Base-by-base conservation (phyloP, 2,329 filamentous ascomycete species). In the Hymenoscyphus infarciens region DNA sequence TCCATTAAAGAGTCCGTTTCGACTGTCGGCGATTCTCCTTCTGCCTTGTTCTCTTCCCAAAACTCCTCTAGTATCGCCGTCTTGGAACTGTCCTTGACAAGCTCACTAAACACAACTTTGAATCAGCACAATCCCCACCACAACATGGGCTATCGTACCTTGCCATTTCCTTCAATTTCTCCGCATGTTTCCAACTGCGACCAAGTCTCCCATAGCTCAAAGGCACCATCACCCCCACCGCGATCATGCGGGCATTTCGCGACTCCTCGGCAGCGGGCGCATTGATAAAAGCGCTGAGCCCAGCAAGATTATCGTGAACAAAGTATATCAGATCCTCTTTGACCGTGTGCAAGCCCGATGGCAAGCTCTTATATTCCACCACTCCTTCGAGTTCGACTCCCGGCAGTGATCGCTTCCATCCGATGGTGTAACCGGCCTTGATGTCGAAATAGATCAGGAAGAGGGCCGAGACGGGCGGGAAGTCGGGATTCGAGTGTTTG, bases 321-420 rank as follows among this genome's bases (percentile, higher is more conserved):
- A 98, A 99, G 80, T 98, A 99, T 72, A 92, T 91, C 59, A 98
- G 81, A 76, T 99, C 95, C 68, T 93, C 87, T 35, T 88, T 81
- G 22, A 98, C 91, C 62, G 91, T 90, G 77, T 99, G 95, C 57
- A 97, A 77, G 27, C 95, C 95, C 0, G 94, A 98, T 2, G 95
- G 95, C 56, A 99, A 83, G 65, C 92, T 96, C 78, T 97, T 98
- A 83, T 92, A 99, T 77, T 99, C 95, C 72, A 97, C 92, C 27
- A 90, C 87, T 61, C 92, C 92, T 69, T 96, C 91, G 57, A 98
- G 83, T 76, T 84, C 82, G 77, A 94, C 82, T 57, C 85, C 87
- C 15, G 86, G 81, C 1, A 86, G 77, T 13, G 88, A 85, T 68
- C 85, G 87, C 76, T 96, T 92, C 95, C 95, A 98, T 39, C 87